Conservation (phyloP, 768 basidiomycete genomes). For the Lactarius sp. region DNA sequence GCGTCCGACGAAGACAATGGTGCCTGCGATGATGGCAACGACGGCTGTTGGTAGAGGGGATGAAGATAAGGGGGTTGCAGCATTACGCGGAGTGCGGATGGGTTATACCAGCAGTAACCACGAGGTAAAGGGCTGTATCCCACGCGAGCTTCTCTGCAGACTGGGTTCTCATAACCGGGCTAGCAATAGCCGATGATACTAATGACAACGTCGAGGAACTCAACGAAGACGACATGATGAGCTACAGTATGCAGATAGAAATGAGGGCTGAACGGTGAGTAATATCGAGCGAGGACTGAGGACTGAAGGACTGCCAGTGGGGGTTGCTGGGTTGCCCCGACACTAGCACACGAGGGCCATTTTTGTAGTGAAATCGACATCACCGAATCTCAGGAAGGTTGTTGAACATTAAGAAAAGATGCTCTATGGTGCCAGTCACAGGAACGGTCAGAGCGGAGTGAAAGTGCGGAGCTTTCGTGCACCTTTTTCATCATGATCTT, state of each 20-base stretch:
- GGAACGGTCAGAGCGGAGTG: too few species aligned
- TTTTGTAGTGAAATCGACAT: slow-evolving; percentile 5
- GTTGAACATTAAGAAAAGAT: not conserved
- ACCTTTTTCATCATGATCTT: too few species aligned
- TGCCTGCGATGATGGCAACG: slow-evolving; percentile 4
- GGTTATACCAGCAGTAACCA: slow-evolving; percentile 3
- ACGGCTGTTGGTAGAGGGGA: slow-evolving; percentile 10
- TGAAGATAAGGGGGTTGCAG: not conserved
- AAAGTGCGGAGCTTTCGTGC: not conserved
- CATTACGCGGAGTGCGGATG: not conserved
- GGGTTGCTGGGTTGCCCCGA: not conserved
- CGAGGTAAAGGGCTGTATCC: slow-evolving; percentile 13
- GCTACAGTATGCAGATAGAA: not conserved
- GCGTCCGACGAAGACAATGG: slow-evolving; percentile 6
- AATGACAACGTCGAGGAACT: not conserved
- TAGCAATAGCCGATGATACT: not conserved
- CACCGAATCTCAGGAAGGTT: not conserved
- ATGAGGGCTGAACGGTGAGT: not conserved
- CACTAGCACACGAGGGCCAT: not conserved
- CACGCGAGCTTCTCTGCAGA: not conserved
- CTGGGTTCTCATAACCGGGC: not conserved
- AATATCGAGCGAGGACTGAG: not conserved
- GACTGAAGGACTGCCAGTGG: not conserved
- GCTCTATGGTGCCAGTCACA: not conserved
- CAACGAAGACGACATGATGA: not conserved